Percentiles rank a stretch among this genome's conserved stretches.
Evolutionary conservation across 495 filamentous ascomycete genomes (phyloP).

Genomic region (Penicillium parvum): DNA sequence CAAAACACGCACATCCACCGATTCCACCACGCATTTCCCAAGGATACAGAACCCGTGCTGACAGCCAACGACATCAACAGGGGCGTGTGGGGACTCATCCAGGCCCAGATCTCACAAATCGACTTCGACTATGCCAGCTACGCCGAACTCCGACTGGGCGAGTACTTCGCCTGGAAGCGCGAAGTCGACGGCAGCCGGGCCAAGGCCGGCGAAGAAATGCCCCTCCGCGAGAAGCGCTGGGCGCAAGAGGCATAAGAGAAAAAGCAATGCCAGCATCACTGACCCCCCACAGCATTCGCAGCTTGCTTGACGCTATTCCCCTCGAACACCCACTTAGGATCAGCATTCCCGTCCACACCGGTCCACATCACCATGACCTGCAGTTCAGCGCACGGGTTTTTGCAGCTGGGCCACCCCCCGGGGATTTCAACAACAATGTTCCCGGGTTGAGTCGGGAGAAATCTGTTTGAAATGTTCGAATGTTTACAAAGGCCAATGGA

Average conservation of each 20-base stretch:
- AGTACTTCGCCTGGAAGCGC: slow-evolving; percentile 94
- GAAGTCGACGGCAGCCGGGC: slow-evolving; percentile 60
- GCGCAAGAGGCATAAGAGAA: slow-evolving; percentile 47
- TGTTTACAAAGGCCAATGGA: slow-evolving; percentile 6
- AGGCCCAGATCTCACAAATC: slow-evolving; percentile 90
- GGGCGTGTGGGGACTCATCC: slow-evolving; percentile 96
- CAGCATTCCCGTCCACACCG: slow-evolving; percentile 5
- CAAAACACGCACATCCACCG: background rate
- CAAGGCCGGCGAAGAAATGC: slow-evolving; percentile 53
- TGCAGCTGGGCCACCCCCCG: slow-evolving; percentile 13
- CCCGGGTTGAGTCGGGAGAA: background rate
- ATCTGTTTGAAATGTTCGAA: background rate
- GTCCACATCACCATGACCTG: slow-evolving; percentile 2
- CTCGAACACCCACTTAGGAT: background rate
- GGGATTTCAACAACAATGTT: background rate
- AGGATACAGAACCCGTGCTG: background rate
- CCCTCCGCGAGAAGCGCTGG: slow-evolving; percentile 81
- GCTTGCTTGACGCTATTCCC: background rate
- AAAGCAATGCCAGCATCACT: background rate
- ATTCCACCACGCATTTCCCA: background rate
- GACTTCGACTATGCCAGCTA: slow-evolving; percentile 96
- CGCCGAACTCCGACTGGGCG: slow-evolving; percentile 79
- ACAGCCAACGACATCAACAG: slow-evolving; percentile 45
- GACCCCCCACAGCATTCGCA: background rate
- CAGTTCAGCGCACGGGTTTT: slow-evolving; percentile 10